Percentiles rank a stretch among this genome's conserved stretches.
phyloP scores from a whole-genome alignment of 306 rosid species.

The Parietaria judaica region DNA sequence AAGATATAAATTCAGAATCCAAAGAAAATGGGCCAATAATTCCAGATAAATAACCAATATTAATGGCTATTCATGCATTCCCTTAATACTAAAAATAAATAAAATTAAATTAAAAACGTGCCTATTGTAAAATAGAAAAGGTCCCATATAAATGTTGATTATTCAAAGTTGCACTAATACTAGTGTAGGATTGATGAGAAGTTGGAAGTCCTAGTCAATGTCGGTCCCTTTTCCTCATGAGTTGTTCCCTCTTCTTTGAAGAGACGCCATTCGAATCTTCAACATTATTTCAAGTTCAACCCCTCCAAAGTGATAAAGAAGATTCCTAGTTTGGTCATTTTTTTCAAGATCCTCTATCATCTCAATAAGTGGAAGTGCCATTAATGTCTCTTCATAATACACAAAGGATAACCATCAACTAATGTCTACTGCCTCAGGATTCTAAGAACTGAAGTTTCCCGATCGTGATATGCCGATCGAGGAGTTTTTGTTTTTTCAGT shows the following conservation, averaged over 20 bases:
- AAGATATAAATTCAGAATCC: too few species aligned
- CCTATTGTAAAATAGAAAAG: constrained; percentile 17
- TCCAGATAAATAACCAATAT: neutral
- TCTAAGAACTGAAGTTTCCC: too few species aligned
- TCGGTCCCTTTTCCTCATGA: constrained; percentile 17
- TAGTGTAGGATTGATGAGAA: constrained; percentile 10
- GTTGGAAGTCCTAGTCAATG: constrained; percentile 18
- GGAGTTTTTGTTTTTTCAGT: neutral
- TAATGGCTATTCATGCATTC: constrained; percentile 8
- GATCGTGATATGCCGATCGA: neutral
- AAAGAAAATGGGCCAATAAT: too few species aligned
- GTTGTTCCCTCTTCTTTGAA: constrained; percentile 15
- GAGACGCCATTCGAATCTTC: constrained; percentile 62
- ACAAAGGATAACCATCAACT: constrained; percentile 9
- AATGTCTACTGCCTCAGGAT: neutral
- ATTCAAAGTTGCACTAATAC: constrained; percentile 19
- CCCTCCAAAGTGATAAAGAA: constrained; percentile 34
- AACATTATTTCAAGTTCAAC: neutral
- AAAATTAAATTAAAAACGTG: too few species aligned
- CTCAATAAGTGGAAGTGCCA: neutral
- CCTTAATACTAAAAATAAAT: constrained; percentile 13
- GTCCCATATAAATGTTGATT: constrained; percentile 35
- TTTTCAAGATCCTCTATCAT: constrained; percentile 7
- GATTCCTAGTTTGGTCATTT: constrained; percentile 41
- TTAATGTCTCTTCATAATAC: constrained; percentile 28